These are phyloP conservation scores for Aspergillus melleus DNA, from an alignment of 2,329 filamentous ascomycete genomes.

Conservation along the genomic window DNA sequence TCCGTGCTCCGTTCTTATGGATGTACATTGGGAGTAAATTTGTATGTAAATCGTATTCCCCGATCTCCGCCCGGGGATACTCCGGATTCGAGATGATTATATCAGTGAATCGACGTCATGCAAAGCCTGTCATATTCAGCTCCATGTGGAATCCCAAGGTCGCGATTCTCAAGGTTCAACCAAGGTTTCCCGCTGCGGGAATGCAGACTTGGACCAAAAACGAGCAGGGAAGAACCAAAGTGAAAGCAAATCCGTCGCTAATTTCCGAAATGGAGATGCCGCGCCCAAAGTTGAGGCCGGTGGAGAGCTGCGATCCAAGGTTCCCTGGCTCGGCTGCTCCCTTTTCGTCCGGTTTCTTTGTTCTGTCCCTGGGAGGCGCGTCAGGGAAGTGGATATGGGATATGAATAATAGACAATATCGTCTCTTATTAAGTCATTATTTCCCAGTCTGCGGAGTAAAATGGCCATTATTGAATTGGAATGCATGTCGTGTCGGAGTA, in stretches of 20 bases:
- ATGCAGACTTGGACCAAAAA: not conserved
- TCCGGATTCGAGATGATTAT: not conserved
- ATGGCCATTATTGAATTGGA: not conserved
- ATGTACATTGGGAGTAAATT: not conserved
- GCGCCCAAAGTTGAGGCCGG: slow-evolving; percentile 10
- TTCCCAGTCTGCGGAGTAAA: too few relatives aligned
- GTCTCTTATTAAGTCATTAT: too few relatives aligned
- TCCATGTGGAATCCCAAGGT: not conserved
- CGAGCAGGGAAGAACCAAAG: not conserved
- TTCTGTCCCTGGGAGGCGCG: not conserved
- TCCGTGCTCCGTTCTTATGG: not conserved
- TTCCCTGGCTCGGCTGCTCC: slow-evolving; percentile 9
- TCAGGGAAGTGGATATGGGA: not conserved
- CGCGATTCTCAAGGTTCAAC: not conserved
- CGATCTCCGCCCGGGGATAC: not conserved
- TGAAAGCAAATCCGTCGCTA: slow-evolving; percentile 8
- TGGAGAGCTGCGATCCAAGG: slow-evolving; percentile 15
- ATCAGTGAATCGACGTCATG: not conserved
- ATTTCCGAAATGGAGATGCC: slow-evolving; percentile 16
- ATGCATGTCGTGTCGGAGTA: not conserved
- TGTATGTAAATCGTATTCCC: too few relatives aligned
- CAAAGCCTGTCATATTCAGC: not conserved
- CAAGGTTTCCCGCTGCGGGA: too few relatives aligned
- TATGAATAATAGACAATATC: not conserved
- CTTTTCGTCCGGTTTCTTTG: not conserved